These are phyloP conservation scores for Kluyveromyces wickerhamii DNA, from an alignment of 805 yeast genomes.

Conservation along the genomic window DNA sequence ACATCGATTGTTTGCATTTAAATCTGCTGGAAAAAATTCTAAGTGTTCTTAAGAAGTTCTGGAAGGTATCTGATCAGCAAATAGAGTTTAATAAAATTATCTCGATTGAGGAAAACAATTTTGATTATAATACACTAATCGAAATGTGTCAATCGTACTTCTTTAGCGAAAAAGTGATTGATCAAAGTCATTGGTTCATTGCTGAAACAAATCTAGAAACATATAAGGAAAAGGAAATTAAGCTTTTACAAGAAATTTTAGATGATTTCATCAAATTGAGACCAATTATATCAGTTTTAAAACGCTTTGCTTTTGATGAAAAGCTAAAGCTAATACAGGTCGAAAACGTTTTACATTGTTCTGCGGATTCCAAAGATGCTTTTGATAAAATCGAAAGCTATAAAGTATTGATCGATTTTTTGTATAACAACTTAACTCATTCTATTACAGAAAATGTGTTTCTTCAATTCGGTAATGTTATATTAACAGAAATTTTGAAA, in stretches of 20 bases:
- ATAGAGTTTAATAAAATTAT: conserved; percentile 10
- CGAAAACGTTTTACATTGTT: neutral
- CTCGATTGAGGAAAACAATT: conserved; percentile 8
- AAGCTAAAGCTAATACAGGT: neutral
- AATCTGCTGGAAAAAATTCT: conserved; percentile 15
- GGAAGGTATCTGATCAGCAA: conserved; percentile 14
- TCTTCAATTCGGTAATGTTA: conserved; percentile 12
- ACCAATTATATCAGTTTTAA: conserved; percentile 11
- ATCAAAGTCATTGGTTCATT: conserved; percentile 21
- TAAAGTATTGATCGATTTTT: conserved; percentile 8
- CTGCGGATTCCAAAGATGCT: neutral
- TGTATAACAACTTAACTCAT: neutral
- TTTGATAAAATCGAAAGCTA: conserved; percentile 1
- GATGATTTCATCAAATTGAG: conserved; percentile 14
- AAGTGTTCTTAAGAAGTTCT: conserved; percentile 17
- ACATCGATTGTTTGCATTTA: conserved; percentile 23
- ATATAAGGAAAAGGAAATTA: conserved; percentile 17
- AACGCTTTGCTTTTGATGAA: conserved; percentile 6
- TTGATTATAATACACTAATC: conserved; percentile 17
- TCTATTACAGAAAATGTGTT: neutral
- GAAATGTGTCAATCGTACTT: conserved; percentile 13
- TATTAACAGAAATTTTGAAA: conserved; percentile 20
- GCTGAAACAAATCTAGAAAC: conserved; percentile 18
- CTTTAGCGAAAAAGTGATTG: conserved; percentile 14
- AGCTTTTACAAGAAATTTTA: conserved; percentile 11